Percentiles rank a stretch among this genome's conserved stretches.
Evolutionary conservation across 2,329 filamentous ascomycete species (phyloP).

Genomic region (Epichloe amarillans): DNA sequence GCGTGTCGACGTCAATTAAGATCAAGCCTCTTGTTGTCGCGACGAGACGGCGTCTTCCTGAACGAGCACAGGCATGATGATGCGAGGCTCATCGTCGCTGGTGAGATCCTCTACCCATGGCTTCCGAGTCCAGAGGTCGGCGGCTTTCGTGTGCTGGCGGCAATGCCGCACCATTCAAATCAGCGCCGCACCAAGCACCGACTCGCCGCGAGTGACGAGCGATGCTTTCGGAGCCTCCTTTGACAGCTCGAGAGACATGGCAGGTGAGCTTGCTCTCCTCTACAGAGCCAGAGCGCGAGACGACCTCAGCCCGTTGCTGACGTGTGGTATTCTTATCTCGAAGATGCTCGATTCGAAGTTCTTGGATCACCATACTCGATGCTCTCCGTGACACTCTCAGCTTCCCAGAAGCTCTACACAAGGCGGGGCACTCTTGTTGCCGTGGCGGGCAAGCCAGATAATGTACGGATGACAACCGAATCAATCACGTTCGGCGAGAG

Average conservation of each 20-base stretch:
- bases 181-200: slow-evolving; percentile 45
- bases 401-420: slow-evolving; percentile 88
- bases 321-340: background rate
- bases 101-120: slow-evolving; percentile 22
- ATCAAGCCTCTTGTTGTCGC: background rate
- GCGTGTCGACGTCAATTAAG: background rate
- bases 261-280: slow-evolving; percentile 27
- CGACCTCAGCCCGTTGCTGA: background rate
- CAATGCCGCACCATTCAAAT: slow-evolving; percentile 51
- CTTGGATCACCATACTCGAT: slow-evolving; percentile 85
- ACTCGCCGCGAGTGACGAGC: slow-evolving; percentile 33
- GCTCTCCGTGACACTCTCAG: slow-evolving; percentile 81
- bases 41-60: background rate
- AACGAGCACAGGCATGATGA: slow-evolving; percentile 12
- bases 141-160: slow-evolving; percentile 33
- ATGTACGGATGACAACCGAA: slow-evolving; percentile 55
- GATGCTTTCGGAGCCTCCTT: slow-evolving; percentile 43
- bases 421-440: slow-evolving; percentile 82
- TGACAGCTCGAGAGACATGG: slow-evolving; percentile 31
- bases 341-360: slow-evolving; percentile 91
- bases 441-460: slow-evolving; percentile 79
- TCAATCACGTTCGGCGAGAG: background rate
- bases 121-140: slow-evolving; percentile 13
- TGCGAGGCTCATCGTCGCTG: slow-evolving; percentile 31
- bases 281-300: background rate